Evolutionary conservation across 1,139 yeast genomes (phyloP).

Genomic region (Groenewaldozyma auringiensis): DNA sequence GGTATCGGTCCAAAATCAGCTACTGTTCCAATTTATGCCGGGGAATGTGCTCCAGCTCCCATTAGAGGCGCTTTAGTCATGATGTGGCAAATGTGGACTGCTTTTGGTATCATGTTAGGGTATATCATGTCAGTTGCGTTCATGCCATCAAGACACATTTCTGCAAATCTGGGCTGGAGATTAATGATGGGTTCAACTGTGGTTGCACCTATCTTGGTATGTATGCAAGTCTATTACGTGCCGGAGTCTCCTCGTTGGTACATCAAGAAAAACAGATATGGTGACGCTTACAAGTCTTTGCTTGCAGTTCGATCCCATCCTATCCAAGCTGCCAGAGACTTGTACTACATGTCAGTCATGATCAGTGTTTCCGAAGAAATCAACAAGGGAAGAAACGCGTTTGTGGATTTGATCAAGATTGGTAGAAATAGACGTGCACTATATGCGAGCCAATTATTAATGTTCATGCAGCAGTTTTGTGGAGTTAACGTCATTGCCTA

Average conservation of each 20-base stretch:
- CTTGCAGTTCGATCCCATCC: conserved; percentile 42
- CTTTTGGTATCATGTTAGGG: conserved; percentile 79
- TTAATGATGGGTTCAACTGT: conserved; percentile 73
- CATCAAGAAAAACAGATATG: conserved; percentile 55
- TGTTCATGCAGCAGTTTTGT: conserved; percentile 90
- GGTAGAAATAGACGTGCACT: conserved; percentile 82
- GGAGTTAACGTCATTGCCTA: conserved; percentile 81
- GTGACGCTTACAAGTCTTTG: conserved; percentile 51
- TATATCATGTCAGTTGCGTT: conserved; percentile 64
- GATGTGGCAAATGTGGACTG: conserved; percentile 89
- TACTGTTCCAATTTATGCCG: conserved; percentile 74
- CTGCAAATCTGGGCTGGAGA: conserved; percentile 63
- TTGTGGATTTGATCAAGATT: conserved; percentile 49
- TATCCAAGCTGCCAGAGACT: conserved; percentile 66
- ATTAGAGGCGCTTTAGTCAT: conserved; percentile 76
- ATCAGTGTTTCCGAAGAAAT: conserved; percentile 59
- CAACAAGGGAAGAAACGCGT: conserved; percentile 29
- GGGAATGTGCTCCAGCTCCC: conserved; percentile 70
- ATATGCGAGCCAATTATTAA: conserved; percentile 69
- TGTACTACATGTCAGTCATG: conserved; percentile 62
- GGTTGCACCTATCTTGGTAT: conserved; percentile 64
- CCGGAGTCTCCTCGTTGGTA: conserved; percentile 82
- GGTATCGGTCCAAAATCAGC: conserved; percentile 79
- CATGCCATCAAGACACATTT: conserved; percentile 38
- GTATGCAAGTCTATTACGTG: conserved; percentile 58